phyloP scores from a whole-genome alignment of 768 basidiomycete species.

The Dacryopinax spathularia region DNA sequence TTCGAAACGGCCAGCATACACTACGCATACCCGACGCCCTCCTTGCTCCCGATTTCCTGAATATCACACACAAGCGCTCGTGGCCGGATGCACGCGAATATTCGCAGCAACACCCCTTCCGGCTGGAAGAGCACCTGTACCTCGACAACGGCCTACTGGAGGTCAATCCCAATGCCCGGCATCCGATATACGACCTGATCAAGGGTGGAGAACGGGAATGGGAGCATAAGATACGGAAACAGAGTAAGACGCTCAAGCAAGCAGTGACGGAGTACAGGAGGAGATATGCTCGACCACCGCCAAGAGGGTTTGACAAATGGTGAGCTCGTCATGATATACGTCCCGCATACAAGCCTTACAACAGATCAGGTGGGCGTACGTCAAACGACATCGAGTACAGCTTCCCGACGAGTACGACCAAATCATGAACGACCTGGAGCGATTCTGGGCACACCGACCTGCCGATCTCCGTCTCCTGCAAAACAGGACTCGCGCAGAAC shows the following conservation, averaged over 20 bases:
- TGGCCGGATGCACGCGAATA: too few species aligned
- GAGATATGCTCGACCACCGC: conserved; percentile 27
- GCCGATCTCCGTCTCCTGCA: neutral
- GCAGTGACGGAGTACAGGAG: conserved; percentile 28
- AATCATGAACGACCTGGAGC: conserved; percentile 31
- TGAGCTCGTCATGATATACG: conserved; percentile 13
- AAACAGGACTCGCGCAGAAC: neutral
- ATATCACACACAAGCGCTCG: too few species aligned
- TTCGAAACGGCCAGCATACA: too few species aligned
- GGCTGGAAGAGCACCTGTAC: conserved; percentile 20
- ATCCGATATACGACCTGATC: conserved; percentile 34
- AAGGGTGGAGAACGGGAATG: conserved; percentile 29
- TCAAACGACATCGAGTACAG: conserved; percentile 31
- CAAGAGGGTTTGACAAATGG: conserved; percentile 34
- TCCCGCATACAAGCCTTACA: neutral
- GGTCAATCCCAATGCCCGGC: conserved; percentile 26
- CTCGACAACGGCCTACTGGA: conserved; percentile 25
- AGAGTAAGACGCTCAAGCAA: conserved; percentile 28
- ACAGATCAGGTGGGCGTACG: conserved; percentile 33
- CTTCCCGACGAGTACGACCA: conserved; percentile 44
- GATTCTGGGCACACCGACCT: conserved; percentile 20
- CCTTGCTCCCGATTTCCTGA: too few species aligned
- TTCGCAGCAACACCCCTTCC: too few species aligned
- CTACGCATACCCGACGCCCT: too few species aligned
- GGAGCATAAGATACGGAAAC: conserved; percentile 25